phyloP scores from a whole-genome alignment of 2,329 filamentous ascomycete genomes.

The Pseudocercospora pini-densiflorae region DNA sequence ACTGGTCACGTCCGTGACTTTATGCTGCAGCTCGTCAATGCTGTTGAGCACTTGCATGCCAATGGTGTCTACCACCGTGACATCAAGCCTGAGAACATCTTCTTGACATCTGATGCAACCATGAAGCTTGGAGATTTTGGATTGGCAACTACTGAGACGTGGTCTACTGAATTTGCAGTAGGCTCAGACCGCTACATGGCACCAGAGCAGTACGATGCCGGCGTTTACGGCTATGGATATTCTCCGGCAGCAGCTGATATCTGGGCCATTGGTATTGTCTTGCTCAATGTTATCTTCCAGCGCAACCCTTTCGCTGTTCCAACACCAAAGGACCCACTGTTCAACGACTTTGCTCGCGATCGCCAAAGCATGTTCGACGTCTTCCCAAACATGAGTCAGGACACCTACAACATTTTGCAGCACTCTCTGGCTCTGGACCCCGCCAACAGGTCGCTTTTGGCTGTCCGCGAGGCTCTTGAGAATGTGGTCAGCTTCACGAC shows the following conservation, averaged over 20 bases:
- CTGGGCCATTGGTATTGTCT: constrained; percentile 95
- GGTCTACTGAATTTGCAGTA: constrained; percentile 91
- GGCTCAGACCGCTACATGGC: constrained; percentile 99
- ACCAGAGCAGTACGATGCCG: constrained; percentile 94
- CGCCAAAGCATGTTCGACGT: constrained; percentile 97
- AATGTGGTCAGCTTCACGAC: constrained; percentile 91
- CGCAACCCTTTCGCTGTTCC: constrained; percentile 95
- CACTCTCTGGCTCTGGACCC: constrained; percentile 93
- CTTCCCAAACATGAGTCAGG: constrained; percentile 97
- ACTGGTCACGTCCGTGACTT: constrained; percentile 97
- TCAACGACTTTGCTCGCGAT: constrained; percentile 90
- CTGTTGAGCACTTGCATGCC: constrained; percentile 86
- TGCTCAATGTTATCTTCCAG: constrained; percentile 95
- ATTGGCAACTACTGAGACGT: constrained; percentile 83
- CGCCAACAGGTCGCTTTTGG: constrained; percentile 79
- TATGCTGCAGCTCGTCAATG: constrained; percentile 91
- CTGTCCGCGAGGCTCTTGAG: constrained; percentile 75
- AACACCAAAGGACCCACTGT: constrained; percentile 87
- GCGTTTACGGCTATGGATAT: constrained; percentile 73
- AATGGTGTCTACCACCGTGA: constrained; percentile 95
- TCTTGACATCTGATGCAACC: constrained; percentile 79
- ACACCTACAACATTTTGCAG: constrained; percentile 92
- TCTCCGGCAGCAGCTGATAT: constrained; percentile 92
- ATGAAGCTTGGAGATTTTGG: constrained; percentile 99
- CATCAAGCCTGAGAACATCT: constrained; percentile 99